Percentiles rank a stretch among this genome's conserved stretches.
phyloP scores from a whole-genome alignment of 2,329 filamentous ascomycete genomes.

The Paracorniculantispora psalliotae region DNA sequence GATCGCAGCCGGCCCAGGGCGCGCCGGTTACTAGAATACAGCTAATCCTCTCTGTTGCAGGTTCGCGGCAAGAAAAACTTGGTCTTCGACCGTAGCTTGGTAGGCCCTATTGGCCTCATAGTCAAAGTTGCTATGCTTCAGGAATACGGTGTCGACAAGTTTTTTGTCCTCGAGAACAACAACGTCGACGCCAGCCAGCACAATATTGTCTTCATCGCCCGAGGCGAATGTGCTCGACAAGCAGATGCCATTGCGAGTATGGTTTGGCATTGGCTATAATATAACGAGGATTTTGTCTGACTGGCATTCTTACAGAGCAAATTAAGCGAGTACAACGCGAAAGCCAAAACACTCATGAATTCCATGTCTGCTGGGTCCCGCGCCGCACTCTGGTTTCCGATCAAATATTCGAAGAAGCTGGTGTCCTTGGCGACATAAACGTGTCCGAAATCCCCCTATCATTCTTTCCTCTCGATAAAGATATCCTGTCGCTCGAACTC shows the following conservation, averaged over 20 bases:
- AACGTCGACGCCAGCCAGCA: constrained; percentile 92
- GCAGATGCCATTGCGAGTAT: constrained; percentile 84
- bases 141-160: constrained; percentile 96
- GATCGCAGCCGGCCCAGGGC: constrained; percentile 5
- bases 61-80: constrained; percentile 98
- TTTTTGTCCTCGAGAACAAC: constrained; percentile 93
- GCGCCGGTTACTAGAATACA: constrained; percentile 8
- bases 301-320: constrained; percentile 57
- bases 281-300: constrained; percentile 27
- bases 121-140: constrained; percentile 94
- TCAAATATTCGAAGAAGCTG: constrained; percentile 84
- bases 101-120: constrained; percentile 82
- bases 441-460: constrained; percentile 81
- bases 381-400: constrained; percentile 88
- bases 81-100: constrained; percentile 84
- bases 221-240: constrained; percentile 82
- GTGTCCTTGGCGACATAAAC: constrained; percentile 86
- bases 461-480: constrained; percentile 87
- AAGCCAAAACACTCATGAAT: constrained; percentile 87
- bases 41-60: constrained; percentile 41
- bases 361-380: constrained; percentile 94
- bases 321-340: constrained; percentile 85
- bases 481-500: constrained; percentile 85
- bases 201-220: constrained; percentile 89
- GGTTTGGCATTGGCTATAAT: constrained; percentile 24